Conservation (phyloP, 805 yeast genomes). For the Saccharomycodes ludwigii region DNA sequence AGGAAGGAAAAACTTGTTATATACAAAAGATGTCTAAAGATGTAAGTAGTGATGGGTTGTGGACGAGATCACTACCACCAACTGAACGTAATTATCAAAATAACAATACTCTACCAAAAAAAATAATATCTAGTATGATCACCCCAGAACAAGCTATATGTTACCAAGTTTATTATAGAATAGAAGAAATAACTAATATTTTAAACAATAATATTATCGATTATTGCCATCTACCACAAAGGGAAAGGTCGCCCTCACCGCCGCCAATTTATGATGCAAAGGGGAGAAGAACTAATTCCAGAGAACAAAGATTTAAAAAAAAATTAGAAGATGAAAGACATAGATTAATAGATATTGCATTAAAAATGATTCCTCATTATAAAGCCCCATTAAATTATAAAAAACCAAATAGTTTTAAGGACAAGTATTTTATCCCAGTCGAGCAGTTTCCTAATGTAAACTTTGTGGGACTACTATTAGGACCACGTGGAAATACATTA, state of each 20-base stretch:
- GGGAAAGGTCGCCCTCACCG: conserved; percentile 69
- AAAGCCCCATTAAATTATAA: conserved; percentile 70
- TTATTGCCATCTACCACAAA: conserved; percentile 29
- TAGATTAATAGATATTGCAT: conserved; percentile 60
- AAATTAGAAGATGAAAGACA: conserved; percentile 71
- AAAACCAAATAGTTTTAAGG: conserved; percentile 58
- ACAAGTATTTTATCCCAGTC: conserved; percentile 76
- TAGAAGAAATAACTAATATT: conserved; percentile 64
- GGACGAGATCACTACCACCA: conserved; percentile 3
- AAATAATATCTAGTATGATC: conserved; percentile 30
- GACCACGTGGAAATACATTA: conserved; percentile 92
- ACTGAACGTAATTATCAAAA: conserved; percentile 6
- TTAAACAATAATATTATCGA: conserved; percentile 39
- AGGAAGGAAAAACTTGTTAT: no score
- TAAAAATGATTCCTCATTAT: conserved; percentile 60
- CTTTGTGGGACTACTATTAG: conserved; percentile 80
- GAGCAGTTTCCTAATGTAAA: conserved; percentile 84
- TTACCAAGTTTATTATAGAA: conserved; percentile 55
- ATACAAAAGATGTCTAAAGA: no score
- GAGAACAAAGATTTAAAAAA: conserved; percentile 53
- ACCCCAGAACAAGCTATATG: conserved; percentile 74
- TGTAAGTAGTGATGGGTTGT: conserved; percentile 5
- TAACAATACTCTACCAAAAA: conserved; percentile 25
- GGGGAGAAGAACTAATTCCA: conserved; percentile 80
- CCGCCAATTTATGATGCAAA: conserved; percentile 78